Evolutionary conservation across 768 basidiomycete species (phyloP), one percentile per base, ranked within the genome.

Genomic region (Lentinula lateritia): DNA sequence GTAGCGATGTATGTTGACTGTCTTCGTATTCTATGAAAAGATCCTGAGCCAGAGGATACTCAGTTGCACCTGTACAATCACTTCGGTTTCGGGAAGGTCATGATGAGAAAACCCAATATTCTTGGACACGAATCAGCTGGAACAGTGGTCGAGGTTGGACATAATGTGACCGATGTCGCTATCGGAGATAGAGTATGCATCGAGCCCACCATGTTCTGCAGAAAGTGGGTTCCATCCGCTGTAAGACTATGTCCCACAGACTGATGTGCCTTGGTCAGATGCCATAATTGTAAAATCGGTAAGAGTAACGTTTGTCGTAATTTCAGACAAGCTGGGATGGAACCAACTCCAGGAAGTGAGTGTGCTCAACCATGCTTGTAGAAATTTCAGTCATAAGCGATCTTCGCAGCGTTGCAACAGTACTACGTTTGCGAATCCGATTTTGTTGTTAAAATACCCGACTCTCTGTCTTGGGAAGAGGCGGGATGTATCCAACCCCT

Each of bases 91-190:
- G 66, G 65, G 7, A 63, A 60, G 45, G 39, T 18, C 16, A 52
- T 35, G 34, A 63, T 67, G 43, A 67, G 36, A 39, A 58, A 56
- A 7, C 66, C 66, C 23, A 54, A 60, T 15, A 50, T 62, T 34
- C 55, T 67, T 5, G 66, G 66, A 12, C 66, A 67, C 53, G 66
- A 67, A 54, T 67, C 66, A 18, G 66, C 66, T 7, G 66, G 66
- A 62, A 62, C 61, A 8, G 46, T 67, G 28, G 57, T 67, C 18
- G 34, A 63, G 53, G 63, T 67, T 13, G 66, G 65, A 9, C 15
- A 20, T 15, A n/a, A 50, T 45, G 65, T 67, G 13, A 65, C 46
- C 9, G 48, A 39, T 50, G 28, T 65, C 48, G 53, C 41, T 28
- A 62, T 65, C 38, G 66, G 66, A 54, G 66, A 67, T 50, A 58